Evolutionary conservation across 345 rosid genomes (phyloP), one percentile per base, ranked within the genome.

Genomic region (Crucihimalaya himalaica): DNA sequence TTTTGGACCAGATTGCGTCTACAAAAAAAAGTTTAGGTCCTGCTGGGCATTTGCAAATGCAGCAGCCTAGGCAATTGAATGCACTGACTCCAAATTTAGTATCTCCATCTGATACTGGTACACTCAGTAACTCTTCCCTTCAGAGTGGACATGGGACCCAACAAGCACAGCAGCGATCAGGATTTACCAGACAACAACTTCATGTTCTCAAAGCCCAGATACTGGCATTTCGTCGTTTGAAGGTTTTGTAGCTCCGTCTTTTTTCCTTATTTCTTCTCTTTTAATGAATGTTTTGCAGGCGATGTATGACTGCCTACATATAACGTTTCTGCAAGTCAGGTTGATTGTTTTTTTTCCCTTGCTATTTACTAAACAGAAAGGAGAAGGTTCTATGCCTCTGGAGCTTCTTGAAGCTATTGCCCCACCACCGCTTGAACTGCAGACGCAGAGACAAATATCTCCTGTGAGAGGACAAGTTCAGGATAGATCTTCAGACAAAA

Each of bases 171-270:
- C 96, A 83, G 80, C 85, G 73, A 55, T 14, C 59, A 70, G 96
- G 88, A 68, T 96, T 92, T 83, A 90, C 99, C 12, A 96, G 88
- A 83, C 94, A 90, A 70, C 99, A 96, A 73, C 84, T 92, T 68
- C 95, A 96, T 82, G 99, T 92, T 73, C 97, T 92, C 48, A 96
- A 96, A 83, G 99, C 98, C 27, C 99, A 96, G 80, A 96, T 92
- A 74, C 84, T 96, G 64, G 99, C 97, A 68, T 96, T 96, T 75
- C 85, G 98, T 77, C 87, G 99, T 75, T 77, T 96, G 67, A 96
- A 96, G 97, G 99, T 92, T 92, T 65, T 73, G 66, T 29, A 46
- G 61, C 45, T 72, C 19, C 55, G 61, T 56, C 72, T 48, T 66
- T 66, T 59, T 68, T 40, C 52, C 14, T 67, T 37, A 42, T 34